phyloP scores from a whole-genome alignment of 495 filamentous ascomycete genomes.

The Aspergillus steynii region DNA sequence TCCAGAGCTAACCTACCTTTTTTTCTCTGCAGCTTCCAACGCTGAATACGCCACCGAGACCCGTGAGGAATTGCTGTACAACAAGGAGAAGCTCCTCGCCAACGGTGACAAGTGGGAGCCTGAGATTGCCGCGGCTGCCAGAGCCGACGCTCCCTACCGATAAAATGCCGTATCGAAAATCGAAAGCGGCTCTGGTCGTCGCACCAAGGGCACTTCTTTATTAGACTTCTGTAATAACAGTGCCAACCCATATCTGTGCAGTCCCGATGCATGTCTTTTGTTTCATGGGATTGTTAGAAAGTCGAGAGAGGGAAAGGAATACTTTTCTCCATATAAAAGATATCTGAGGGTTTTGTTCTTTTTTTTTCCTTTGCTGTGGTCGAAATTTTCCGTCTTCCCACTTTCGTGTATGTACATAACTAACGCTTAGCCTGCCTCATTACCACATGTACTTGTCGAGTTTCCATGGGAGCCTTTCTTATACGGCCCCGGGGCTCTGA shows the following conservation, averaged over 20 bases:
- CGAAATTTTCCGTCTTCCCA: constrained; percentile 26
- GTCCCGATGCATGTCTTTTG: background rate
- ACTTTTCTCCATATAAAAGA: constrained; percentile 11
- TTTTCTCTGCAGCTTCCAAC: constrained; percentile 65
- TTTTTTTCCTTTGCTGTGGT: background rate
- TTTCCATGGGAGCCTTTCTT: constrained; percentile 30
- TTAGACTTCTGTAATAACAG: constrained; percentile 4
- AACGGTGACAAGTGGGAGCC: constrained; percentile 99
- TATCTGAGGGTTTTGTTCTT: constrained; percentile 8
- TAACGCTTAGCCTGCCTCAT: constrained; percentile 26
- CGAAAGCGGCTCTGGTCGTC: background rate
- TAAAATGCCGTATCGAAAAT: constrained; percentile 30
- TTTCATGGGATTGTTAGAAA: background rate
- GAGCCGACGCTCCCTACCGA: constrained; percentile 87
- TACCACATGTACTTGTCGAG: constrained; percentile 40
- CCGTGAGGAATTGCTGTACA: constrained; percentile 94
- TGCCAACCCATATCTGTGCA: constrained; percentile 3
- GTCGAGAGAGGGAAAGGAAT: constrained; percentile 21
- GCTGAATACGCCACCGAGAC: constrained; percentile 98
- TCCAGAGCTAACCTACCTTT: background rate
- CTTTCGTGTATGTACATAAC: constrained; percentile 36
- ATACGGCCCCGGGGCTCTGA: constrained; percentile 28
- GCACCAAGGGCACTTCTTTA: constrained; percentile 1
- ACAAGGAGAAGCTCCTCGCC: constrained; percentile 91
- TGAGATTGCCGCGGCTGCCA: constrained; percentile 86